A percentile compares a stretch with the other conserved stretches of the same genome.
phyloP scores from a whole-genome alignment of 345 rosid species.

The Syzygium grande region DNA sequence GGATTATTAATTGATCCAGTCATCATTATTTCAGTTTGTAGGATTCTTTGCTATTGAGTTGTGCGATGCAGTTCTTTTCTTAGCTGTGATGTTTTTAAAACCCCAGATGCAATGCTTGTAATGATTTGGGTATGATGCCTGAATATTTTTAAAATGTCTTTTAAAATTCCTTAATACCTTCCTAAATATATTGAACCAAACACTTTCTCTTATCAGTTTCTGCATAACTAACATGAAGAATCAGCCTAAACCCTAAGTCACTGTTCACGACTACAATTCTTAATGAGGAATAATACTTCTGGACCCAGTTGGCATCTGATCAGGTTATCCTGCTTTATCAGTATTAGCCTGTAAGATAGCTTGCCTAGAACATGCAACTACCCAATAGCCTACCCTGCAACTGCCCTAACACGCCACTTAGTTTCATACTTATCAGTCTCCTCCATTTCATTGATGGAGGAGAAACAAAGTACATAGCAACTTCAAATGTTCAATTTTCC shows the following conservation, averaged over 20 bases:
- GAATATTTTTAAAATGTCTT: not conserved
- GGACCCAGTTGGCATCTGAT: not conserved
- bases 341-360: not conserved
- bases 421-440: not conserved
- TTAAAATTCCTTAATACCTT: rapidly evolving
- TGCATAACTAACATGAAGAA: not conserved
- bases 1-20: not conserved
- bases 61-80: not conserved
- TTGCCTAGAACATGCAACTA: not conserved
- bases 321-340: not conserved
- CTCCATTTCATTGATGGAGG: not conserved
- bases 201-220: not conserved
- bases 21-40: not conserved
- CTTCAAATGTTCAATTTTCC: not conserved
- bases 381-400: not conserved
- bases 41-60: not conserved
- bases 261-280: not conserved
- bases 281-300: not conserved
- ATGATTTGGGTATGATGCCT: not conserved
- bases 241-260: not conserved
- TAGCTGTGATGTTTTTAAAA: not conserved
- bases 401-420: not conserved
- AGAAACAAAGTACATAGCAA: not conserved
- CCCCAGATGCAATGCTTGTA: not conserved
- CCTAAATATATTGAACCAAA: not conserved